Base-by-base conservation (phyloP, 345 rosid species). In the Lepidium didymum region DNA sequence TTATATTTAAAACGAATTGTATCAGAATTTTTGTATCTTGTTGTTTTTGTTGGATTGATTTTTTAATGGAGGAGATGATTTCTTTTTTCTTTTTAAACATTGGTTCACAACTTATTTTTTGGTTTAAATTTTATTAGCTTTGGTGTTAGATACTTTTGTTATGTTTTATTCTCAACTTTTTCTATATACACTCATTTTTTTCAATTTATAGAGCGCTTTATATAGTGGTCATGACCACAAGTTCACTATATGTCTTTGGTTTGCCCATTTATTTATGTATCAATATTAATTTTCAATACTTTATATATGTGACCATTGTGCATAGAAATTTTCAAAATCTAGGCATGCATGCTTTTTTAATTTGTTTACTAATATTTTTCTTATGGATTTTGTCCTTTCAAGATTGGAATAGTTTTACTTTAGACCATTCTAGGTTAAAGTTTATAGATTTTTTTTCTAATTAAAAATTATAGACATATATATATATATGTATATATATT, bases 141-240 rank as follows among this genome's bases (percentile, higher is more conserved):
- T 64, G 64, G 58, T 64, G 43, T 63, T 64, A 29, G 37, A 64
- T 72, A 70, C 70, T 72, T 72, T 72, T 72, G 59, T 72, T 64
- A 64, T 64, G 69, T 72, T 64, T 64, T 64, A 63, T 72, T 64
- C 52, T 27, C 70, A 50, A 29, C 70, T 72, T 72, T 72, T 27
- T 27, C 5, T 64, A 72, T 47, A 52, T 35, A 72, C 70, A 72
- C 65, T 72, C 44, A 64, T 46, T 55, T 72, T 25, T 72, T 64
- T 25, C 75, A 71, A 72, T 52, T 72, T 56, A 64, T 27, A 55
- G 63, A 62, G 46, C 62, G 76, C 76, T 72, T 71, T 71, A 50
- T 42, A 33, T 70, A 71, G 63, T 71, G 75, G 75, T 25, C 31
- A 69, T 72, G 76, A 72, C 70, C 76, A 72, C 76, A 72, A 64